Conservation (phyloP, 345 rosid genomes). For the Populus nigra region DNA sequence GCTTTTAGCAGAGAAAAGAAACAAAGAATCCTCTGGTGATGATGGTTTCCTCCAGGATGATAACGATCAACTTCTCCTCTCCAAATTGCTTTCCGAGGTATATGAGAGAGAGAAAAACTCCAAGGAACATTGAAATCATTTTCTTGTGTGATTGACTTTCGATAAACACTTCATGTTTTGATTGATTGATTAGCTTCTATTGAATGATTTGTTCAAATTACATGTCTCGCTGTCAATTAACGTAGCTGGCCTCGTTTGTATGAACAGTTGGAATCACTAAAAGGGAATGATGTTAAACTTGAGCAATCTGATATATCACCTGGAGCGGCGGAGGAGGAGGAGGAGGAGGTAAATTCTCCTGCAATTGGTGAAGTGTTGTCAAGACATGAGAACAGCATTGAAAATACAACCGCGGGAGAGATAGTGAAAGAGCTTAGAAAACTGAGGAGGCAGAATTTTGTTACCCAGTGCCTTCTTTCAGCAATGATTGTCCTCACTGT, state of each 20-base stretch:
- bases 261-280: slow-evolving; percentile 50
- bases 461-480: slow-evolving; percentile 71
- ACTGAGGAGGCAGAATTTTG: slow-evolving; percentile 61
- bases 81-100: slow-evolving; percentile 64
- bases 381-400: neutral
- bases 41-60: slow-evolving; percentile 17
- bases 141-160: neutral
- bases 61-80: slow-evolving; percentile 51
- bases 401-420: slow-evolving; percentile 35
- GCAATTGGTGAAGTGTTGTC: slow-evolving; percentile 12
- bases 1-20: slow-evolving; percentile 41
- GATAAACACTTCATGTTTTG: too few species aligned
- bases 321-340: slow-evolving; percentile 13
- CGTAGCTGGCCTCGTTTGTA: neutral
- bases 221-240: neutral
- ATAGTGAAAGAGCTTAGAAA: slow-evolving; percentile 54
- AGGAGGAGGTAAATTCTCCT: slow-evolving; percentile 11
- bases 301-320: slow-evolving; percentile 11
- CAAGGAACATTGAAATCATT: neutral
- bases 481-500: slow-evolving; percentile 59
- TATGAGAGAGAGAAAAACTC: neutral
- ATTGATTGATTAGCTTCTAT: neutral
- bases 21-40: slow-evolving; percentile 30
- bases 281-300: slow-evolving; percentile 8
- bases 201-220: neutral